Evolutionary conservation across 139 green algal species (phyloP), one percentile per base, ranked within the genome.

Genomic region (Micromonas commoda): DNA sequence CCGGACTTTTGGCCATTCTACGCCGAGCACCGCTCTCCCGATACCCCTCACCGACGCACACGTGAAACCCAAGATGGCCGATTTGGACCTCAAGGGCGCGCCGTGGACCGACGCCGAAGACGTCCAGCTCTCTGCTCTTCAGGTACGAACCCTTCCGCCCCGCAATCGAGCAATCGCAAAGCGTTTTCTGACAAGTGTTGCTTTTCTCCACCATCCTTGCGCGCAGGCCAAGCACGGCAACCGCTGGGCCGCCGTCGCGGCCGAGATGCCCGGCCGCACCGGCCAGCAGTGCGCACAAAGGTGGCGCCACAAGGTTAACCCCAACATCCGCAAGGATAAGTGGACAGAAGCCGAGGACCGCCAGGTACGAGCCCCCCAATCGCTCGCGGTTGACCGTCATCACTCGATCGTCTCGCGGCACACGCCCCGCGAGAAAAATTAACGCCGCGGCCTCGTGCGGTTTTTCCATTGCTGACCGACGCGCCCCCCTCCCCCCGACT

Each of bases 291-390:
- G 90, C 74, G 92, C 92, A 2, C 91, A 96, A 78, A 85, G 92
- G 20, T 96, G 92, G 92, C 84, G 92, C 9, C 92, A 96, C 76
- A 90, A 91, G 85, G 89, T 96, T 2, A 96, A 96, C 79, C 92
- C 92, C 5, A 87, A 92, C 78, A 96, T 96, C 53, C 34, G 83
- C 5, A 80, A 77, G 38, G 89, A 94, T 19, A 93, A 93, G 80
- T 95, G 90, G 90, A 91, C 83, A 0, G 60, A 77, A 2, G 79
- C 85, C 1, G 91, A 96, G 71, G 91, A 96, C 71, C 54, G 61
- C 20, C 45, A 69, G 71, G 71, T 78, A 3, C n/a, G 71, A 24
- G 29, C 45, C 45, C 9, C 45, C 9, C 9, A 9, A 16, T 16
- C 16, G 9, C 9, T 57, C 45, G 45, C 45, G 45, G n/a, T n/a